Conservation (phyloP, 169 alveolate genomes). For the Theileria luwenshuni region DNA sequence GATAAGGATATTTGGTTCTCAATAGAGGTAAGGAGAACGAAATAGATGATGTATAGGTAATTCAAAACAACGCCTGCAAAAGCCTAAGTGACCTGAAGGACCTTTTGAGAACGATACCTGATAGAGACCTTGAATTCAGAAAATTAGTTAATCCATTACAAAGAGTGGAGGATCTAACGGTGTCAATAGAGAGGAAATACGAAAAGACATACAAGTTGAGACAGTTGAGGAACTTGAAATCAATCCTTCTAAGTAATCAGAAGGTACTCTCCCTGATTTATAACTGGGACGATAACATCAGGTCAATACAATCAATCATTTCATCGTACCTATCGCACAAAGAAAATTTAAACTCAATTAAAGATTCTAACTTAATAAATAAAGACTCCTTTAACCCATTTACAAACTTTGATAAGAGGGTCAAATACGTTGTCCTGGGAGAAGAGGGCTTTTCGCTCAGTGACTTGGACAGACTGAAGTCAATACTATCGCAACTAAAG, state of each 20-base stretch:
- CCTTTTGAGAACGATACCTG: background rate
- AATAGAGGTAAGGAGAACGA: conserved; percentile 3
- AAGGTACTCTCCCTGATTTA: conserved; percentile 44
- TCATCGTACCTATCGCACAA: conserved; percentile 11
- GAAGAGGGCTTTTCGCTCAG: background rate
- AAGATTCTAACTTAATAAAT: background rate
- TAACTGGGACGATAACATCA: conserved; percentile 62
- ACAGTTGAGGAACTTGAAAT: conserved; percentile 22
- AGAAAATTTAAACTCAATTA: background rate
- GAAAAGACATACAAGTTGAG: conserved; percentile 15
- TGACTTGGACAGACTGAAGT: conserved; percentile 11
- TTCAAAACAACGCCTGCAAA: conserved; percentile 14
- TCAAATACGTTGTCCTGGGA: background rate
- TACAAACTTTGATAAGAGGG: background rate
- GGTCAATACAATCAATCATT: conserved; percentile 8
- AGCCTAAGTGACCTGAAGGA: background rate
- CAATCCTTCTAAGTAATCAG: conserved; percentile 20
- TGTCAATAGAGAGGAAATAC: conserved; percentile 36
- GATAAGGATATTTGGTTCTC: conserved; percentile 28
- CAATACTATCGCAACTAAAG: conserved; percentile 15
- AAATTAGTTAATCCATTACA: background rate
- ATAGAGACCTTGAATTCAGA: background rate
- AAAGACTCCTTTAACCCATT: background rate
- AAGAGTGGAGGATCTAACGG: conserved; percentile 24
- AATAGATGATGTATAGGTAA: background rate